Evolutionary conservation across 2,329 filamentous ascomycete genomes (phyloP), one percentile per base, ranked within the genome.

Genomic region (Epichloe typhina): DNA sequence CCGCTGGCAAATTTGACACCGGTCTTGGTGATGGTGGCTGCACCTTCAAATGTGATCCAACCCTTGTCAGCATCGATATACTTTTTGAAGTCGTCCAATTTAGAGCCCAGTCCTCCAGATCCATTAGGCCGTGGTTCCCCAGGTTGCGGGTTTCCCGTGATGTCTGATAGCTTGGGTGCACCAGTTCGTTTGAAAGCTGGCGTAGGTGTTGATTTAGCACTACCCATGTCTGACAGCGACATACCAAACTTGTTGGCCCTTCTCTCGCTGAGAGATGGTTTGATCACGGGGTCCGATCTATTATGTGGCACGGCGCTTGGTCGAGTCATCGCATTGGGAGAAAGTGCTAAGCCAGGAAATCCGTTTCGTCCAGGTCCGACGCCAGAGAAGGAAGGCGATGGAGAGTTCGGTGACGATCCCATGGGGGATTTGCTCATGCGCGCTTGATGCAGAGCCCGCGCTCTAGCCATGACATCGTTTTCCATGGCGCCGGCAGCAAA

Each of bases 1-100:
- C 93, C 93, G 52, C 86, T 89, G 23, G 86, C 84, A 63, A 98
- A 98, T 62, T 97, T 85, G 54, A 98, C 90, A 26, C 93, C 93
- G 15, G 86, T 82, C 26, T 87, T 83, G 55, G 90, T 91, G 49
- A 98, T 86, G 4, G 88, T 81, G 11, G 93, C 93, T 57, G 95
- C 95, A 57, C 89, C 90, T 59, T 89, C 87, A 69, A 98, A 98
- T 8, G 84, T 94, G 55, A 98, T 74, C 59, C 86, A 94, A 11
- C 93, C 93, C 47, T 88, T 88, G 61, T 96, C 87, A 0, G 88
- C 84, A 63, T 98, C 90, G 53, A 98, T 87, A 61, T 86, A 93
- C 56, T 96, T 83, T 35, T 77, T 78, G 60, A 80, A 82, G 50
- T 81, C 77, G 57, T 76, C 75, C 62, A 81, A 64, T 58, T 76